Conservation (phyloP, 1,284 basidiomycete genomes). For the Heimioporus retisporus region DNA sequence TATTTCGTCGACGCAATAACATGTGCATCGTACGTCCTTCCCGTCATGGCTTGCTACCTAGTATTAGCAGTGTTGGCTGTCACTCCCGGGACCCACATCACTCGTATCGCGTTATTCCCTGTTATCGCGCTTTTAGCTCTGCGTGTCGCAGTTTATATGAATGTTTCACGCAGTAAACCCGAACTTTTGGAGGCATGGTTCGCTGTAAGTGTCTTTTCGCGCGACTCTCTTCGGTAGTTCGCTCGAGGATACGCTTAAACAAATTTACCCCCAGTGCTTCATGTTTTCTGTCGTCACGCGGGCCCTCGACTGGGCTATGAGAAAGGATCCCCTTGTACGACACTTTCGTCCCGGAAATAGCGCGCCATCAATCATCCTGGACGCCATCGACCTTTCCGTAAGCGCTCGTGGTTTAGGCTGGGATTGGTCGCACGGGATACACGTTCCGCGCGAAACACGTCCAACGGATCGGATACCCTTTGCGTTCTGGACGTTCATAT, state of each 20-base stretch:
- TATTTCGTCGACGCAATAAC: slow-evolving; percentile 3
- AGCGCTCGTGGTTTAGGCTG: slow-evolving; percentile 70
- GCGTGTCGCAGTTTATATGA: slow-evolving; percentile 52
- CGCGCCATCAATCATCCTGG: slow-evolving; percentile 34
- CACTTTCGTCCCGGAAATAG: slow-evolving; percentile 14
- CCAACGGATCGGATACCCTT: slow-evolving; percentile 43
- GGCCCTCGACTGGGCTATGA: slow-evolving; percentile 29
- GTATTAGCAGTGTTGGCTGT: slow-evolving; percentile 39
- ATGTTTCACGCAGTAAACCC: slow-evolving; percentile 49
- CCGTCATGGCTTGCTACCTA: slow-evolving; percentile 32
- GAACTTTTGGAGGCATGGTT: slow-evolving; percentile 6
- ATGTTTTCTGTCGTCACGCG: slow-evolving; percentile 27
- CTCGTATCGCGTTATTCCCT: slow-evolving; percentile 58
- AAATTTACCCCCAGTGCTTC: slow-evolving; percentile 16
- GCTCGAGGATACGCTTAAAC: background rate
- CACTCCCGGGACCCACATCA: slow-evolving; percentile 50
- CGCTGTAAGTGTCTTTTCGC: background rate
- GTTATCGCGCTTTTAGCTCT: slow-evolving; percentile 52
- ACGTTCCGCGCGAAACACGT: slow-evolving; percentile 57
- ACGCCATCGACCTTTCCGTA: slow-evolving; percentile 58
- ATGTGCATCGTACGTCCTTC: slow-evolving; percentile 42
- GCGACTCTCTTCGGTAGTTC: background rate
- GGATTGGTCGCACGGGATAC: slow-evolving; percentile 30
- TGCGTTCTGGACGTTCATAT: slow-evolving; percentile 54
- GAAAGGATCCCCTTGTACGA: slow-evolving; percentile 26